Evolutionary conservation across 2,329 filamentous ascomycete genomes (phyloP).

Genomic region (Hymenoscyphus repandus): DNA sequence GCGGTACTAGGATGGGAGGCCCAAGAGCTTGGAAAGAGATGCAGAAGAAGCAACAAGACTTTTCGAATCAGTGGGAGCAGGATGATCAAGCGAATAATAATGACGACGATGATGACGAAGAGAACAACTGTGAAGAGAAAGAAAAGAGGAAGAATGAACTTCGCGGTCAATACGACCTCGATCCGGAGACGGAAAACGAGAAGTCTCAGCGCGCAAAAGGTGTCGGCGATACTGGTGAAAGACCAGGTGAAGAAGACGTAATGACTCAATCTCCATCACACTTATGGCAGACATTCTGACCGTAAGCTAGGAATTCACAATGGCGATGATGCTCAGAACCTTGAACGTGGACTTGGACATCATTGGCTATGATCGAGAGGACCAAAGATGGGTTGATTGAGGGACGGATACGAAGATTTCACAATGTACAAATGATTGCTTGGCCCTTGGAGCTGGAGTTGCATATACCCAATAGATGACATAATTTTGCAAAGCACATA

Average conservation of each 20-base stretch:
- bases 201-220: slow-evolving; percentile 30
- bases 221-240: slow-evolving; percentile 31
- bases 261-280: slow-evolving; percentile 37
- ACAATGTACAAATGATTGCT: no score
- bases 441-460: no score
- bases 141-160: slow-evolving; percentile 30
- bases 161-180: slow-evolving; percentile 30
- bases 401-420: not conserved
- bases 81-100: slow-evolving; percentile 26
- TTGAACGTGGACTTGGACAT: slow-evolving; percentile 56
- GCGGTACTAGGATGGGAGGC: slow-evolving; percentile 47
- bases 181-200: slow-evolving; percentile 32
- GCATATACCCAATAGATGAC: no score
- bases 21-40: slow-evolving; percentile 51
- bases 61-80: slow-evolving; percentile 36
- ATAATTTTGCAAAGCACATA: no score
- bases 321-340: slow-evolving; percentile 63
- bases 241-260: slow-evolving; percentile 36
- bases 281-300: no score
- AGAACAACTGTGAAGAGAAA: slow-evolving; percentile 32
- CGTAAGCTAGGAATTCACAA: slow-evolving; percentile 52
- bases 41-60: slow-evolving; percentile 40
- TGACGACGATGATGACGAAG: slow-evolving; percentile 30
- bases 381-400: slow-evolving; percentile 54
- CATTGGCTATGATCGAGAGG: slow-evolving; percentile 57